These are phyloP conservation scores for Entomortierella chlamydospora DNA, from an alignment of 192 early-diverging fungal species.

Conservation along the genomic window DNA sequence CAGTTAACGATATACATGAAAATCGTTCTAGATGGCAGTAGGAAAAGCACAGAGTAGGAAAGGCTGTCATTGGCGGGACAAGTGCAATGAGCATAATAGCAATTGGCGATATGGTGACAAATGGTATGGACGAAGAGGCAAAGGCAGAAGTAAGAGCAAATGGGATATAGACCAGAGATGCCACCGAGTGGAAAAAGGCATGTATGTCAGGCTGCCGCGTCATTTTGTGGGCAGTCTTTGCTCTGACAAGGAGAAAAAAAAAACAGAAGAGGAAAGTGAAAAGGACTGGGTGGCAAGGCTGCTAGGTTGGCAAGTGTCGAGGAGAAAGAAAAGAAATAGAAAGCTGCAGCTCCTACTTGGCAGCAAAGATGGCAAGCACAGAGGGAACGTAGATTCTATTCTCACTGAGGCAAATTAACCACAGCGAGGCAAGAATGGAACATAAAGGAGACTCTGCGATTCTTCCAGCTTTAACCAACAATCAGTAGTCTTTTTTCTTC, in stretches of 20 bases:
- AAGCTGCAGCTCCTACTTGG: too few species aligned
- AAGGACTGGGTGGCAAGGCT: neutral
- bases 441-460: neutral
- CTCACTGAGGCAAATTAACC: constrained; percentile 19
- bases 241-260: neutral
- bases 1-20: constrained; percentile 22
- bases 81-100: constrained; percentile 42
- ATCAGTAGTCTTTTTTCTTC: too few species aligned
- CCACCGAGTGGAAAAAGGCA: constrained; percentile 48
- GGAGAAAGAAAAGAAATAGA: neutral
- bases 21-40: constrained; percentile 43
- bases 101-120: constrained; percentile 31
- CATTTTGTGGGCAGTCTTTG: constrained; percentile 4
- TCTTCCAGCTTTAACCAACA: constrained; percentile 4
- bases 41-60: constrained; percentile 33
- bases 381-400: constrained; percentile 31
- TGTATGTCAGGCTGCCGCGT: constrained; percentile 23
- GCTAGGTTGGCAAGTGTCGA: neutral
- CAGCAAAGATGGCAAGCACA: neutral
- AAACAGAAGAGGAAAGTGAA: neutral
- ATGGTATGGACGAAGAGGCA: constrained; percentile 32
- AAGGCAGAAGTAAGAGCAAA: constrained; percentile 40
- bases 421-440: constrained; percentile 3
- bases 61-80: constrained; percentile 31
- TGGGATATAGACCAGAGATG: constrained; percentile 44